Base-by-base conservation (phyloP, 805 yeast genomes). In the Candida boleticola region DNA sequence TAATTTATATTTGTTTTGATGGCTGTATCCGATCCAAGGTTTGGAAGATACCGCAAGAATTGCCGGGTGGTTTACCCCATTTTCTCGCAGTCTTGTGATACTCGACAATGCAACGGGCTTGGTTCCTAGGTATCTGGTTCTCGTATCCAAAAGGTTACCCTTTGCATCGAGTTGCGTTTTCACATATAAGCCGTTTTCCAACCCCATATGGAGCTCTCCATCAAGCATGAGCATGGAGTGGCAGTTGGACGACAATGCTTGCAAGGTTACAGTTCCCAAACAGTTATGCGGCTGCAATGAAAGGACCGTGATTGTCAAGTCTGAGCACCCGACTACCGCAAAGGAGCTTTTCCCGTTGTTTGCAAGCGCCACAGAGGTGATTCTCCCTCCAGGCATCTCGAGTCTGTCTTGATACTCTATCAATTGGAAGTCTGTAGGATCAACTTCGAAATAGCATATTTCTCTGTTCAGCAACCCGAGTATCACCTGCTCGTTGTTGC, bases 161-260 rank as follows among this genome's bases (percentile, higher is more conserved):
- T 64, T 52, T 0, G 58, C 54, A 53, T 85, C 88, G 29, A 89
- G 51, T 4, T 66, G 62, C 0, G 88, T 76, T 14, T 83, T 67
- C 2, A 82, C 81, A 62, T 84, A 88, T 1, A 90, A 79, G 17
- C 98, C 98, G 58, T 82, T 87, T n/a, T 66, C 74, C 71, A 89
- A 72, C 1, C 97, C 97, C 38, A 89, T 75, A 60, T 89, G 95
- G 3, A 66, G 43, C 0, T 50, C 45, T 36, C 26, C 33, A 46
- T 45, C 29, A 39, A 49, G 23, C 37, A 52, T 31, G 14, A 58
- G 22, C 49, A 68, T 49, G 0, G 68, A 59, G 2, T 58, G 45
- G 25, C 63, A 44, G 33, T 51, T 58, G 2, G 89, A 76, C 30
- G 82, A 73, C 18, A 90, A 58, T 1, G 80, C 83, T 58, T 89